These are phyloP conservation scores for Saccharomycopsis sp. DNA, from an alignment of 805 yeast species.

Conservation along the genomic window DNA sequence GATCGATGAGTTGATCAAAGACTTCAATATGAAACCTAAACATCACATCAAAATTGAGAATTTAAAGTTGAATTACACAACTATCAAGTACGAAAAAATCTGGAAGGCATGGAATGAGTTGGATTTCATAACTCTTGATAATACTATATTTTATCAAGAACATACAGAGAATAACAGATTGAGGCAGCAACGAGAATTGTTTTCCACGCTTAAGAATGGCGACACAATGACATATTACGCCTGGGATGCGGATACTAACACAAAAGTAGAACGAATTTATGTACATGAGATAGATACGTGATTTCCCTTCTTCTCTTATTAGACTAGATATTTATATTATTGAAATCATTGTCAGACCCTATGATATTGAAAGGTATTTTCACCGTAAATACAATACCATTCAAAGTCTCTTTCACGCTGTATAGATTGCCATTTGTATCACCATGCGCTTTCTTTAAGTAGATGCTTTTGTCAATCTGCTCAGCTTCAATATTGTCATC, in stretches of 20 bases:
- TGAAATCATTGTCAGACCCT: slow-evolving; percentile 26
- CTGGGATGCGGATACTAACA: slow-evolving; percentile 9
- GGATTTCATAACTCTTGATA: slow-evolving; percentile 17
- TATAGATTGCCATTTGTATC: slow-evolving; percentile 31
- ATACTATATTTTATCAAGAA: slow-evolving; percentile 6
- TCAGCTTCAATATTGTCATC: slow-evolving; percentile 15
- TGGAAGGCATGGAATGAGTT: slow-evolving; percentile 20
- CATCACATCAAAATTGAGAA: slow-evolving; percentile 15
- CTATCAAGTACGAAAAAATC: slow-evolving; percentile 2
- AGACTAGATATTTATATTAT: background rate
- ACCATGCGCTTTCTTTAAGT: slow-evolving; percentile 26
- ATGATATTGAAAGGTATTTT: slow-evolving; percentile 37
- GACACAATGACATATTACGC: slow-evolving; percentile 9
- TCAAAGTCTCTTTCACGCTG: slow-evolving; percentile 29
- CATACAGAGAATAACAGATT: background rate
- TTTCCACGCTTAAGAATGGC: slow-evolving; percentile 1
- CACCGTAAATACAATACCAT: slow-evolving; percentile 35
- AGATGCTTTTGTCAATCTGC: slow-evolving; percentile 11
- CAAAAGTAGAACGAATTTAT: slow-evolving; percentile 1
- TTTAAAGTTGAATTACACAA: slow-evolving; percentile 10
- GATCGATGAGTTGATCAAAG: slow-evolving; percentile 11
- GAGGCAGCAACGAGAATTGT: slow-evolving; percentile 4
- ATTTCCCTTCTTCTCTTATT: background rate
- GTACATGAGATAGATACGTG: background rate
- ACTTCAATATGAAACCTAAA: slow-evolving; percentile 16